Conservation (phyloP, 495 filamentous ascomycete genomes). For the Hypoxylon perforatum region DNA sequence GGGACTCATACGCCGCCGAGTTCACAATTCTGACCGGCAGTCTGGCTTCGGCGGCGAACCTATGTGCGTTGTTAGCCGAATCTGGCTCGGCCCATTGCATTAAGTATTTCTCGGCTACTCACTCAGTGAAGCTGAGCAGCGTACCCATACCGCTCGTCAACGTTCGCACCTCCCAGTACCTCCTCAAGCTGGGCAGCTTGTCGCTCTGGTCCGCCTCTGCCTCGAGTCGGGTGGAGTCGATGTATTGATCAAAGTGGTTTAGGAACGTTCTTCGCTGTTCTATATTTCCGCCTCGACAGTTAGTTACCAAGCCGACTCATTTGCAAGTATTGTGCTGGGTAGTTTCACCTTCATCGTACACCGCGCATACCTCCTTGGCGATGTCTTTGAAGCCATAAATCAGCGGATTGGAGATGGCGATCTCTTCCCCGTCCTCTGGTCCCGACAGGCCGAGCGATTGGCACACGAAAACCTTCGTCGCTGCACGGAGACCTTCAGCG, state of each 20-base stretch:
- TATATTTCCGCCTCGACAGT: neutral
- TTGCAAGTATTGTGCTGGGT: too few species aligned
- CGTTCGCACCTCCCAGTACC: constrained; percentile 43
- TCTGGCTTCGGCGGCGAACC: constrained; percentile 33
- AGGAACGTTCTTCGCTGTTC: constrained; percentile 34
- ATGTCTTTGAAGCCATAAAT: constrained; percentile 29
- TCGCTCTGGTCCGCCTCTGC: constrained; percentile 37
- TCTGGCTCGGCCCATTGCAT: too few species aligned
- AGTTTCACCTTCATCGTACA: constrained; percentile 36
- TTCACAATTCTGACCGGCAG: constrained; percentile 24
- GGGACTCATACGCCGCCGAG: constrained; percentile 30
- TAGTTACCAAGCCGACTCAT: neutral
- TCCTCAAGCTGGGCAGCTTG: constrained; percentile 36
- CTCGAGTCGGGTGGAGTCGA: constrained; percentile 40
- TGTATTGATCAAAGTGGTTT: constrained; percentile 32
- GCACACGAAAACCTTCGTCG: constrained; percentile 38
- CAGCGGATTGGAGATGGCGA: constrained; percentile 21
- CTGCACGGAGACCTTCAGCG: constrained; percentile 28
- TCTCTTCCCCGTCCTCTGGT: neutral
- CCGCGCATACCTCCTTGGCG: constrained; percentile 11
- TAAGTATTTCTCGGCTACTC: neutral
- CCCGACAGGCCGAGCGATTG: constrained; percentile 17
- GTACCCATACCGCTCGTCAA: constrained; percentile 44
- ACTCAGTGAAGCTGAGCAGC: constrained; percentile 40
- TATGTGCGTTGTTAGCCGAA: constrained; percentile 10